Base-by-base conservation (phyloP, 495 filamentous ascomycete genomes). In the Penicillium daleae region DNA sequence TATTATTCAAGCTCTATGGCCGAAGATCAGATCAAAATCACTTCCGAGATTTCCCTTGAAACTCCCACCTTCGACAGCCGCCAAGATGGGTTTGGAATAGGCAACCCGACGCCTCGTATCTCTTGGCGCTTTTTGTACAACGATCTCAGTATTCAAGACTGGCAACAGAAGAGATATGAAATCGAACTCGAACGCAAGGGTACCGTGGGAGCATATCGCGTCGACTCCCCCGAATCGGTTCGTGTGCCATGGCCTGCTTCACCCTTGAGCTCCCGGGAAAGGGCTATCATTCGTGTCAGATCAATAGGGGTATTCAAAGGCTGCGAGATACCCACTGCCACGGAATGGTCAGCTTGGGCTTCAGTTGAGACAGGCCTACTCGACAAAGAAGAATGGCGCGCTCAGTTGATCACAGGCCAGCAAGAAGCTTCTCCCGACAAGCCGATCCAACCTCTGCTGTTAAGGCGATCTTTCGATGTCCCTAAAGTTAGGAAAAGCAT, bases 291-390 rank as follows among this genome's bases (percentile, higher is more conserved):
- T 19, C 50, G 50, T 1, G 50, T 53, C 27, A 53, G 50, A 17
- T 53, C 50, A 3, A 53, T 53, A 27, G 50, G 50, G 13, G 27
- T 19, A 13, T 21, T 29, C 6, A 3, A 33, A 32, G 17, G 2
- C 13, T 53, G 2, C 6, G 2, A 26, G 8, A 13, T 21, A 2
- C 26, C 13, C 8, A 31, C 10, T 8, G 7, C 35, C 12, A 64
- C 56, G 4, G 24, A 50, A 35, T 53, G 51, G 61, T 64, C 65
- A 3, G 12, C 26, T 21, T 67, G 65, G 65, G 44, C 65, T 10
- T 19, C 61, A 27, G 29, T 67, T 27, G 65, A 67, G 50, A 27
- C 50, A 7, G 57, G 49, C 15, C 44, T 67, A 27, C 52, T 67
- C 21, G 19, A 56, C 12, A 40, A 13, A 35, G 26, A 32, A 3